These are phyloP conservation scores for Pseudocercospora cruenta DNA, from an alignment of 2,329 filamentous ascomycete species.

Conservation along the genomic window DNA sequence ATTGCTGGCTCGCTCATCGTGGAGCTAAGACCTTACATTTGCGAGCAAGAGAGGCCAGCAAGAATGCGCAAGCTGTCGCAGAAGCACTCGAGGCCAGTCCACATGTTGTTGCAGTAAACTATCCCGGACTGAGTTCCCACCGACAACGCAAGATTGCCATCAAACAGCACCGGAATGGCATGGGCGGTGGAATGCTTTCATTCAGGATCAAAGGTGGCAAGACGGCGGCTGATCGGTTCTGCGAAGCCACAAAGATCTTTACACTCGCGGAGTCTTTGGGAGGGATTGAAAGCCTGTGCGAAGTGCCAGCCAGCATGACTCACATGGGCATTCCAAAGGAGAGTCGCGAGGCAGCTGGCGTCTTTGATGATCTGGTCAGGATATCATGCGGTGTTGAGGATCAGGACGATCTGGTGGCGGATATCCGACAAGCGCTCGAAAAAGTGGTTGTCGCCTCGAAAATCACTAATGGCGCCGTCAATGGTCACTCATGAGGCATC, in stretches of 20 bases:
- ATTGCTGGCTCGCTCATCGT: slow-evolving; percentile 96
- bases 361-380: slow-evolving; percentile 91
- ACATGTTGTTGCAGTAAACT: slow-evolving; percentile 88
- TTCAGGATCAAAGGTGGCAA: slow-evolving; percentile 91
- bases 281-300: slow-evolving; percentile 87
- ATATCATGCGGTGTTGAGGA: slow-evolving; percentile 96
- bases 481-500: slow-evolving; percentile 18
- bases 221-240: slow-evolving; percentile 86
- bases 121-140: slow-evolving; percentile 87
- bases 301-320: slow-evolving; percentile 95
- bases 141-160: slow-evolving; percentile 81
- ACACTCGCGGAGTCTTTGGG: slow-evolving; percentile 91
- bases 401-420: slow-evolving; percentile 76
- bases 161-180: slow-evolving; percentile 89
- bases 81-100: slow-evolving; percentile 75
- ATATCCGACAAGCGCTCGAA: slow-evolving; percentile 82
- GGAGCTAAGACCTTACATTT: slow-evolving; percentile 96
- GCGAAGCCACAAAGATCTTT: slow-evolving; percentile 85
- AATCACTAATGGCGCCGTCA: slow-evolving; percentile 45
- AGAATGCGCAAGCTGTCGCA: slow-evolving; percentile 80
- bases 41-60: slow-evolving; percentile 80
- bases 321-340: slow-evolving; percentile 92
- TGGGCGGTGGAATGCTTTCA: slow-evolving; percentile 96
- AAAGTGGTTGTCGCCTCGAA: slow-evolving; percentile 64
- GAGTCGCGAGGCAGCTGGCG: slow-evolving; percentile 86